These are phyloP conservation scores for Capsella rubella DNA, from an alignment of 441 rosid genomes.

Conservation along the genomic window DNA sequence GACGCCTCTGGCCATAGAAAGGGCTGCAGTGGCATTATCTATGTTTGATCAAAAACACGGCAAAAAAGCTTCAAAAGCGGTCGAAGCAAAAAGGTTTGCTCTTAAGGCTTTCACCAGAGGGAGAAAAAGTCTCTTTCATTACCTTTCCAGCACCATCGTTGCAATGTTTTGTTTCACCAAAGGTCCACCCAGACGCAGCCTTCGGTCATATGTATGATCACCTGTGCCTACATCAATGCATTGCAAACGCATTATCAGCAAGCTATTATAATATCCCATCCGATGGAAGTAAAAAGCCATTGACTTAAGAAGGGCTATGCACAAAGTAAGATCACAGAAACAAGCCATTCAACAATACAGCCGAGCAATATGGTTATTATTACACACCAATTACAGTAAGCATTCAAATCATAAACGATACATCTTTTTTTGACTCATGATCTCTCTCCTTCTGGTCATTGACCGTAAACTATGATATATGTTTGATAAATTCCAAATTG, in stretches of 20 bases:
- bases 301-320: background rate
- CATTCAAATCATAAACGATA: too few relatives aligned
- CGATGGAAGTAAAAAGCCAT: slow-evolving; percentile 1
- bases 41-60: slow-evolving; percentile 40
- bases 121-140: slow-evolving; percentile 22
- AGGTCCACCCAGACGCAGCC: slow-evolving; percentile 94
- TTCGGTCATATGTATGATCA: slow-evolving; percentile 85
- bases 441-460: too few relatives aligned
- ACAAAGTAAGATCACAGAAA: slow-evolving; percentile 10
- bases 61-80: slow-evolving; percentile 32
- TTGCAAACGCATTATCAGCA: slow-evolving; percentile 22
- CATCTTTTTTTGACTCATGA: too few relatives aligned
- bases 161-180: slow-evolving; percentile 88
- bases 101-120: slow-evolving; percentile 30
- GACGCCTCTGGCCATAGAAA: slow-evolving; percentile 93
- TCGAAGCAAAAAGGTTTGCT: slow-evolving; percentile 35
- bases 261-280: slow-evolving; percentile 3
- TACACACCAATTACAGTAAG: too few relatives aligned
- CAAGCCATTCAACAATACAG: background rate
- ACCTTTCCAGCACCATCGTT: slow-evolving; percentile 98
- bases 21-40: slow-evolving; percentile 72
- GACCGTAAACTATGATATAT: too few relatives aligned
- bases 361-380: too few relatives aligned
- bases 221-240: slow-evolving; percentile 79
- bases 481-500: too few relatives aligned